Percentiles rank a stretch among this genome's conserved stretches.
Evolutionary conservation across 208 protist species (phyloP).

Genomic region (Herpetomonas muscarum): DNA sequence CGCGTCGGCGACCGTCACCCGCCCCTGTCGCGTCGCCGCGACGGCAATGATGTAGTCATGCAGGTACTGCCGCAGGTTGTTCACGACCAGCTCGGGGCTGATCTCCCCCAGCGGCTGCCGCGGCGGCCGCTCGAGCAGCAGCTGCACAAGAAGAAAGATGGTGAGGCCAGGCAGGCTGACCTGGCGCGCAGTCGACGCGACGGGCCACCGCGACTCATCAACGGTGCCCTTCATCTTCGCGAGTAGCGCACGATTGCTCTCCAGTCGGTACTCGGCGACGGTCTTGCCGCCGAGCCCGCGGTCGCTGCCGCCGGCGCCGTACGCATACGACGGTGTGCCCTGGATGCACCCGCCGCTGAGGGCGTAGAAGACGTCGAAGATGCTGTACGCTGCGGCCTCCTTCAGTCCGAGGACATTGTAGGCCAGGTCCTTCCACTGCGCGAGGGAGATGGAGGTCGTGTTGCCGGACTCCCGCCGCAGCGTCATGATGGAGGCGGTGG

Average conservation of each 20-base stretch:
- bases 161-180: conserved; percentile 78
- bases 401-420: conserved; percentile 57
- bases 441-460: conserved; percentile 70
- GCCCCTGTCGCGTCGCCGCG: conserved; percentile 54
- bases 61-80: conserved; percentile 73
- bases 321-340: conserved; percentile 39
- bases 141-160: conserved; percentile 80
- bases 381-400: conserved; percentile 55
- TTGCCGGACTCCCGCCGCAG: conserved; percentile 60
- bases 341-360: conserved; percentile 79
- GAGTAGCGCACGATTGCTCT: conserved; percentile 71
- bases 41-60: conserved; percentile 84
- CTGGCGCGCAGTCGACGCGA: conserved; percentile 55
- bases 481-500: conserved; percentile 67
- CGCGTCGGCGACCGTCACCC: conserved; percentile 68
- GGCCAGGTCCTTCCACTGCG: conserved; percentile 75
- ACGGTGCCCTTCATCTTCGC: conserved; percentile 83
- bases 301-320: conserved; percentile 16
- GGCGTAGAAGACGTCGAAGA: conserved; percentile 89
- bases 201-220: conserved; percentile 66
- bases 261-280: conserved; percentile 72
- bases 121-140: conserved; percentile 72
- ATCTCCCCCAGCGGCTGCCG: conserved; percentile 32
- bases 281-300: conserved; percentile 19
- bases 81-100: conserved; percentile 44